Conservation (phyloP, 768 basidiomycete species). For the Suillus ampliporus region DNA sequence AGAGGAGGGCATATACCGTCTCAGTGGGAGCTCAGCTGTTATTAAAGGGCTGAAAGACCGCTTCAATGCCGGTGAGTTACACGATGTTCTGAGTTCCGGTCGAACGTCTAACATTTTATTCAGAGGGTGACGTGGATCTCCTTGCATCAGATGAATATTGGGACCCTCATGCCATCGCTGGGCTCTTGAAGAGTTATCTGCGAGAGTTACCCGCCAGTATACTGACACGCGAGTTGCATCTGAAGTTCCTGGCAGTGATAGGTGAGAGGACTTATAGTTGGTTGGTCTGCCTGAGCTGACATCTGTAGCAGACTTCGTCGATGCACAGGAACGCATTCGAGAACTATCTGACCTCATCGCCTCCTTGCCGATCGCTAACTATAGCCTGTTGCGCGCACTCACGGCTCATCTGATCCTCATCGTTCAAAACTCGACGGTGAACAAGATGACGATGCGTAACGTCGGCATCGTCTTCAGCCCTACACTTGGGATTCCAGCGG, state of each 20-base stretch:
- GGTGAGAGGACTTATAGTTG: constrained; percentile 57
- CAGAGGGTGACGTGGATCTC: constrained; percentile 97
- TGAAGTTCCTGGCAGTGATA: constrained; percentile 90
- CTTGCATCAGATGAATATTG: constrained; percentile 88
- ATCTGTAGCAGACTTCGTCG: constrained; percentile 73
- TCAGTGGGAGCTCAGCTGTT: constrained; percentile 93
- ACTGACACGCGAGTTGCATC: constrained; percentile 89
- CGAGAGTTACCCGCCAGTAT: constrained; percentile 94
- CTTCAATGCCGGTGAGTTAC: constrained; percentile 81
- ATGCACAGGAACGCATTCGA: constrained; percentile 84
- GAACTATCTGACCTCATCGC: constrained; percentile 89
- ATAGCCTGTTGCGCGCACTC: constrained; percentile 90
- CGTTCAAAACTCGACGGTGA: constrained; percentile 85
- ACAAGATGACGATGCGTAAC: constrained; percentile 99
- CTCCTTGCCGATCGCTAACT: constrained; percentile 88
- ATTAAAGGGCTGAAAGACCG: constrained; percentile 93
- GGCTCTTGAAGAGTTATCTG: constrained; percentile 90
- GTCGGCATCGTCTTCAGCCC: constrained; percentile 99
- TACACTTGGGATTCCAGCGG: constrained; percentile 96
- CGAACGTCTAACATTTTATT: constrained; percentile 18
- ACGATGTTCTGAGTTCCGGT: constrained; percentile 13
- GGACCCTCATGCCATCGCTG: constrained; percentile 98
- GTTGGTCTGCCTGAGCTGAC: constrained; percentile 18
- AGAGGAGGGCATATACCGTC: constrained; percentile 97
- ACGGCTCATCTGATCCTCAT: constrained; percentile 95